Evolutionary conservation across 164 flowering plant species (phyloP).

Genomic region (Tetrastigma voinierianum): DNA sequence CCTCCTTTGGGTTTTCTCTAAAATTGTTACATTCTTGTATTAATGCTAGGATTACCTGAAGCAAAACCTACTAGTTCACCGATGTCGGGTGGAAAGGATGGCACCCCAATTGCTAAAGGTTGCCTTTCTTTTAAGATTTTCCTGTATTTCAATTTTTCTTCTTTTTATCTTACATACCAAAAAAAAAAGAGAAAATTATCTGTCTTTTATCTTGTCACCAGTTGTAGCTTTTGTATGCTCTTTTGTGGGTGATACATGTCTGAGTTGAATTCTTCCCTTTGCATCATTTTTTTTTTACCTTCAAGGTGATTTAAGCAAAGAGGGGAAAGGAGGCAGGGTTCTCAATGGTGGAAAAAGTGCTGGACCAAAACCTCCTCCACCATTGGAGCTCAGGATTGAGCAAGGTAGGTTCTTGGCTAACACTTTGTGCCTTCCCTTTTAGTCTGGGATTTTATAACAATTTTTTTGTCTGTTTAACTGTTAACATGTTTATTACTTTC

Average conservation of each 20-base stretch:
- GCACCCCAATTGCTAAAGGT: conserved; percentile 36
- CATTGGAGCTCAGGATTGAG: conserved; percentile 45
- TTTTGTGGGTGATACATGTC: not conserved
- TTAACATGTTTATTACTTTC: not conserved
- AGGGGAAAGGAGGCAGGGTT: conserved; percentile 48
- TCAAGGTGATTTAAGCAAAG: conserved; percentile 37
- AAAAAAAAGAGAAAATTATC: too few relatives aligned
- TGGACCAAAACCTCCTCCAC: conserved; percentile 29
- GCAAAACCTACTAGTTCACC: conserved; percentile 11
- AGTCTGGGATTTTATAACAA: not conserved
- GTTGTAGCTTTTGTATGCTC: not conserved
- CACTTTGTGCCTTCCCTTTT: not conserved
- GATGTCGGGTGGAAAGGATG: conserved; percentile 39
- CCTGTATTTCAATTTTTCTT: not conserved
- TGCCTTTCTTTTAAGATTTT: not conserved
- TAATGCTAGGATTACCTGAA: conserved; percentile 23
- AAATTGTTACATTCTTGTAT: not conserved
- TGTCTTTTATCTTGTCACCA: not conserved
- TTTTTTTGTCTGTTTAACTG: not conserved
- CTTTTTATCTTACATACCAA: not conserved
- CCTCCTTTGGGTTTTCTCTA: not conserved
- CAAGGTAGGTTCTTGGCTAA: conserved; percentile 33
- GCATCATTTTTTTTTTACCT: conserved; percentile 4
- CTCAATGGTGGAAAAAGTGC: conserved; percentile 37
- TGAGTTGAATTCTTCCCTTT: conserved; percentile 3